Evolutionary conservation across 345 rosid species (phyloP).

Genomic region (Hibiscus trionum): DNA sequence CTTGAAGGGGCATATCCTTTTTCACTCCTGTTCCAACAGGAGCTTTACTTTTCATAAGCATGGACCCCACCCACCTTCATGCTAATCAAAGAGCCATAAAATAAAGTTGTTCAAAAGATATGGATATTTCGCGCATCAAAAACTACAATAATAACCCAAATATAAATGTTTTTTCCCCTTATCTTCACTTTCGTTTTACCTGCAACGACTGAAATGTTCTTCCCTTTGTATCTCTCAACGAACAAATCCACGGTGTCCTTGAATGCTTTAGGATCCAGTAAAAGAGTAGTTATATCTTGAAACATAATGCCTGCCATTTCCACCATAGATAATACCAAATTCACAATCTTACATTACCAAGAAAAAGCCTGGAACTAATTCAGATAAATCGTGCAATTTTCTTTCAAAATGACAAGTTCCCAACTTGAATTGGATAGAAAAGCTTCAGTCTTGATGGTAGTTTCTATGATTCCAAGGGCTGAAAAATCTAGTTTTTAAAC

Average conservation of each 20-base stretch:
- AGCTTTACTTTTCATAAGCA: conserved; percentile 16
- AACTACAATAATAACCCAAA: neutral
- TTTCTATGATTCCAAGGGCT: neutral
- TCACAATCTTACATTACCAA: neutral
- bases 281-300: conserved; percentile 87
- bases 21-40: conserved; percentile 11
- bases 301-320: conserved; percentile 77
- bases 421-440: neutral
- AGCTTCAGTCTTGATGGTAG: neutral
- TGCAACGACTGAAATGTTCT: conserved; percentile 90
- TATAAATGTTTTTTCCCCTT: neutral
- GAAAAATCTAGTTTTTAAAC: neutral
- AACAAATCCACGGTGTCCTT: conserved; percentile 87
- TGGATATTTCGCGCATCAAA: conserved; percentile 8
- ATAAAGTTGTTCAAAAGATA: conserved; percentile 16
- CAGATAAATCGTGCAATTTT: neutral
- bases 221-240: conserved; percentile 82
- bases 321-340: neutral
- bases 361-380: neutral
- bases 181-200: conserved; percentile 37
- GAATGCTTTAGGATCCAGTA: conserved; percentile 81
- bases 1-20: conserved; percentile 15
- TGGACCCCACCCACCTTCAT: conserved; percentile 29
- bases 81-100: conserved; percentile 21
- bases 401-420: neutral